Evolutionary conservation across 2,329 filamentous ascomycete genomes (phyloP), one percentile per base, ranked within the genome.

Genomic region (Chaetomium strumarium): DNA sequence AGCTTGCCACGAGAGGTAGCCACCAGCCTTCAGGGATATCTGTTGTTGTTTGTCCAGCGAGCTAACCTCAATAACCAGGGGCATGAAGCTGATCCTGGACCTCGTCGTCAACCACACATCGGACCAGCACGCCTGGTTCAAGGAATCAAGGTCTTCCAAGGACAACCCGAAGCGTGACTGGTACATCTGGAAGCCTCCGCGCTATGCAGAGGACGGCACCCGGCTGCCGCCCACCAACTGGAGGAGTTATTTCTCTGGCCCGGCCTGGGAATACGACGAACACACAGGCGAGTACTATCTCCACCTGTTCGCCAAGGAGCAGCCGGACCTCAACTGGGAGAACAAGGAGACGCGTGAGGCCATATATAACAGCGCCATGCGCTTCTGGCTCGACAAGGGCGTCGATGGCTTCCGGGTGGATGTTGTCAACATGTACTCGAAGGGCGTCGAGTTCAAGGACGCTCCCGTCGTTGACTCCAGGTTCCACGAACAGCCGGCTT

Each of bases 291-390:
- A 91, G 67, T 91, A 89, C 66, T 91, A 89, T 62, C 78, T 91
- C 0, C 83, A 86, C 56, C 75, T 93, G 11, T 95, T 89, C 66
- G 82, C 84, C 7, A 78, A 78, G 5, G 81, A 88, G 58, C 88
- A 92, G 65, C 88, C 89, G 0, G 89, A 93, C 61, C 75, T 93
- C n/a, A 93, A 93, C 69, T 93, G 88, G 87, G 86, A 91, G 63
- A 86, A 85, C 52, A 74, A 75, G 0, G 80, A 78, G 10, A 80
- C 86, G 0, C 78, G 87, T 14, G 71, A 79, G 42, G 88, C 86
- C 1, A 82, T 91, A 7, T 86, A 90, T 65, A 75, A 84, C 33
- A 77, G 79, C 13, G 76, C 85, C 12, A 86, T 90, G 78, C 77
- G 79, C 39, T 91, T 90, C 64, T 92, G 88, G 88, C 76, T 91